Base-by-base conservation (phyloP, 176 grass and related monocot species). In the Musa troglodytarum region DNA sequence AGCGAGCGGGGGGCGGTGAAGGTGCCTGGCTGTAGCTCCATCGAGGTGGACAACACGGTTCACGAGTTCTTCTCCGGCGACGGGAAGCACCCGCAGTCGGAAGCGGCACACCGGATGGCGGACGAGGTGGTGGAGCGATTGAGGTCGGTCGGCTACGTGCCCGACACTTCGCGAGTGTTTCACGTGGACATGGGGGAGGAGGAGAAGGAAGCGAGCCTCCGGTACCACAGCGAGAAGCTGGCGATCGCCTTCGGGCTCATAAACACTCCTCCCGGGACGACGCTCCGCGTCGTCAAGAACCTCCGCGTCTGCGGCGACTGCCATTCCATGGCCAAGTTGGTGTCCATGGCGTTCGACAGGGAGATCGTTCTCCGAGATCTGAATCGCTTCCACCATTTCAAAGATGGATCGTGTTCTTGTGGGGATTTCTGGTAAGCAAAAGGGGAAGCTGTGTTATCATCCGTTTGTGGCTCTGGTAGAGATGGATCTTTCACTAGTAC, bases 51-150 rank as follows among this genome's bases (percentile, higher is more conserved):
- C 21, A 89, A 83, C 57, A 81, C 19, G 7, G 87, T 92, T 69
- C 90, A 92, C 16, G 90, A 92, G 65, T 92, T 92, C 77, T 92
- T 92, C 74, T 79, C 90, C 43, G 90, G 90, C 77, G 90, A 92
- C 77, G 90, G 87, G 65, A 85, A 78, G 68, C 84, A 89, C 65
- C 80, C 87, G 51, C 81, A 86, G 72, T 92, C 86, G 65, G 77
- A 81, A 67, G 57, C 81, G 68, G 87, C 87, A 57, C 74, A 76
- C 34, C 75, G 28, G 75, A 89, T 92, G 90, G 87, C 85, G 67
- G 90, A 92, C 64, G 71, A 92, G 65, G 65, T 92, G 54, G 82
- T 89, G 64, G 82, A 89, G 26, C 90, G 89, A 50, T 64, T 92
- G 52, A 92, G 87, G 77, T 75, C 85, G 54, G 71, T 92, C 26